Conservation (phyloP, 495 filamentous ascomycete species). For the Penicillium desertorum region DNA sequence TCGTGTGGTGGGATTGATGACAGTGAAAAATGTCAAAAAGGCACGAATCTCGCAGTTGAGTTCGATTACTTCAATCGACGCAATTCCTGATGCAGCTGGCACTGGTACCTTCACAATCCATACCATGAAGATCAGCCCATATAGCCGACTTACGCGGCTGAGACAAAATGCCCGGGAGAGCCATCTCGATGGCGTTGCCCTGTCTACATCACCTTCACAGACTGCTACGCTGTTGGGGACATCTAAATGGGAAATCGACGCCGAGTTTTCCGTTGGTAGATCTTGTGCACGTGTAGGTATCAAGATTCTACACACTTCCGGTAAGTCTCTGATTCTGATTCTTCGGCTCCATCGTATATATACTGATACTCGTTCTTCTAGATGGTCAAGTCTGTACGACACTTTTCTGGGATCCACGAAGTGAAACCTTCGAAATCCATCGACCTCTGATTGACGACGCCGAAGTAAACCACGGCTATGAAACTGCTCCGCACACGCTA, state of each 20-base stretch:
- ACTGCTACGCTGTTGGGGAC: slow-evolving; percentile 21
- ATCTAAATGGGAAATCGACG: slow-evolving; percentile 34
- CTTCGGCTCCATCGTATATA: neutral
- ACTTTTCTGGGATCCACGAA: slow-evolving; percentile 31
- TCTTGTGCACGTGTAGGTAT: slow-evolving; percentile 33
- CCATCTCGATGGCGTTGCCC: slow-evolving; percentile 2
- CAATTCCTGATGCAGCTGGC: slow-evolving; percentile 11
- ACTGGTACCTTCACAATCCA: slow-evolving; percentile 31
- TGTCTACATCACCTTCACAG: neutral
- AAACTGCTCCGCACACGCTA: slow-evolving; percentile 38
- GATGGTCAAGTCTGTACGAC: slow-evolving; percentile 24
- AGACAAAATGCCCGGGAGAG: slow-evolving; percentile 20
- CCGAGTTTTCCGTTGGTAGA: slow-evolving; percentile 29
- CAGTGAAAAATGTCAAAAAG: slow-evolving; percentile 27
- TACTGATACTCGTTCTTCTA: slow-evolving; percentile 9
- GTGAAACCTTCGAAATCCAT: slow-evolving; percentile 37
- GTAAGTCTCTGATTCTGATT: slow-evolving; percentile 18
- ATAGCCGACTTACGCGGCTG: slow-evolving; percentile 29
- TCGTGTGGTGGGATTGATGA: slow-evolving; percentile 28
- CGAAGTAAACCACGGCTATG: slow-evolving; percentile 33
- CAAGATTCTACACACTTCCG: slow-evolving; percentile 27
- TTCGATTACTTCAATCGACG: slow-evolving; percentile 39
- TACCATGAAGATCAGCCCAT: slow-evolving; percentile 36
- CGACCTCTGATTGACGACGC: slow-evolving; percentile 25
- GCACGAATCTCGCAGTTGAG: slow-evolving; percentile 32